Conservation (phyloP, 495 filamentous ascomycete genomes). For the Chaetomidium leptoderma region DNA sequence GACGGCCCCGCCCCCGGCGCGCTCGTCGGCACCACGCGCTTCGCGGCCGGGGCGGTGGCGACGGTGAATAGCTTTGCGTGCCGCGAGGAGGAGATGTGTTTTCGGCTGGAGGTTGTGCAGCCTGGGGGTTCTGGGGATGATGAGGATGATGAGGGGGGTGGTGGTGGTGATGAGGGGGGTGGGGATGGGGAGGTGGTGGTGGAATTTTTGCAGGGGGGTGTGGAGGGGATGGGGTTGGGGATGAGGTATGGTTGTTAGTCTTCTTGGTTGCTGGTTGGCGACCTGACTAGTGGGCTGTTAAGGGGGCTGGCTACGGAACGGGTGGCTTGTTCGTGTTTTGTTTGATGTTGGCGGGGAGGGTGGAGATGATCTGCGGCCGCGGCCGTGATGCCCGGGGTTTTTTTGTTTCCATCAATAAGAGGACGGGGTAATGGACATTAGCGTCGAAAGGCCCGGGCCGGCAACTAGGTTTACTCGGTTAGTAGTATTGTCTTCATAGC, state of each 20-base stretch:
- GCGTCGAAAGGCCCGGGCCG: no score
- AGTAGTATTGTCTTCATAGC: no score
- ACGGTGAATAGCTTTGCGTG: slow-evolving; percentile 31
- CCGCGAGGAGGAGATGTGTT: slow-evolving; percentile 25
- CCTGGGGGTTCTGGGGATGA: no score
- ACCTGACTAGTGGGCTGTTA: neutral
- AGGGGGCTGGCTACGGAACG: no score
- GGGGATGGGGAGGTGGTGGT: neutral
- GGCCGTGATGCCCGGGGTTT: no score
- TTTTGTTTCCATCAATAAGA: no score
- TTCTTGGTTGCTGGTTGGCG: neutral
- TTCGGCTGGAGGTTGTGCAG: slow-evolving; percentile 23
- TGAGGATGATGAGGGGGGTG: neutral
- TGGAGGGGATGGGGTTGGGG: neutral
- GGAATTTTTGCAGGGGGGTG: neutral
- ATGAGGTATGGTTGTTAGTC: neutral
- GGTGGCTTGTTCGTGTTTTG: no score
- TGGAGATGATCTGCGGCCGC: no score
- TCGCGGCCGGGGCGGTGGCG: slow-evolving; percentile 14
- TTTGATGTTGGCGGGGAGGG: no score
- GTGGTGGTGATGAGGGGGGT: neutral
- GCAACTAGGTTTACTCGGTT: no score
- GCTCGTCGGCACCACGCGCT: slow-evolving; percentile 27
- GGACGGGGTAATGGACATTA: no score
- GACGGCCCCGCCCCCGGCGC: slow-evolving; percentile 28